Evolutionary conservation across 768 basidiomycete species (phyloP).

Genomic region (Boletus rubroflammeus): DNA sequence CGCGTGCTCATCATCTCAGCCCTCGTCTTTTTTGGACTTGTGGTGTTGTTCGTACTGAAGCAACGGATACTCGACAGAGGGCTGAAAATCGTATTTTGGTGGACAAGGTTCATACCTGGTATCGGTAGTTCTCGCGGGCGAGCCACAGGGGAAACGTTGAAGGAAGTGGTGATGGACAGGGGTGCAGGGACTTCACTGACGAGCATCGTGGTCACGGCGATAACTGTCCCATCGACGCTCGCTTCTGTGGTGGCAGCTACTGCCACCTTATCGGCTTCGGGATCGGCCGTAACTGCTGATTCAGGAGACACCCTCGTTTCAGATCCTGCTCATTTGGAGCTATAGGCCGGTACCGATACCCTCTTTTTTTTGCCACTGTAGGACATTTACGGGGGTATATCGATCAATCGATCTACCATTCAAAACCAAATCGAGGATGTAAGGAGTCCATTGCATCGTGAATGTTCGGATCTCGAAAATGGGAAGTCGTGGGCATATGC

Average conservation of each 20-base stretch:
- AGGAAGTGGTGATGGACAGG: conserved; percentile 2
- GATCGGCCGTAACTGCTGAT: background rate
- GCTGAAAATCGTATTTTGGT: conserved; percentile 80
- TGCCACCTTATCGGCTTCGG: background rate
- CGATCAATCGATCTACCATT: background rate
- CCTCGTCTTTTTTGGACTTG: conserved; percentile 78
- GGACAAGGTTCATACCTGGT: conserved; percentile 70
- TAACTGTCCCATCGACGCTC: conserved; percentile 6
- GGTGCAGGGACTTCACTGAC: background rate
- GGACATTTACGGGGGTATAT: background rate
- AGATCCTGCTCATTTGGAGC: conserved; percentile 13
- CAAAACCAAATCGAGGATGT: background rate
- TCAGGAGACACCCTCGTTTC: background rate
- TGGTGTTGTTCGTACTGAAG: conserved; percentile 84
- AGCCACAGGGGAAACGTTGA: background rate
- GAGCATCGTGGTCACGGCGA: conserved; percentile 5
- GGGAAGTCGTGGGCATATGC: background rate
- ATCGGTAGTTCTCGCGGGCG: conserved; percentile 1
- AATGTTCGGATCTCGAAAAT: background rate
- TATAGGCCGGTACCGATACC: conserved; percentile 9
- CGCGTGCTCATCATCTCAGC: conserved; percentile 79
- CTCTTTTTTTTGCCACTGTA: background rate
- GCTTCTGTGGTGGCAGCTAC: conserved; percentile 9
- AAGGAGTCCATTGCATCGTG: background rate
- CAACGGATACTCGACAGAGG: conserved; percentile 81